Percentiles rank a stretch among this genome's conserved stretches.
Conservation (phyloP, 257 asterid genomes). For the Nicotiana attenuata region DNA sequence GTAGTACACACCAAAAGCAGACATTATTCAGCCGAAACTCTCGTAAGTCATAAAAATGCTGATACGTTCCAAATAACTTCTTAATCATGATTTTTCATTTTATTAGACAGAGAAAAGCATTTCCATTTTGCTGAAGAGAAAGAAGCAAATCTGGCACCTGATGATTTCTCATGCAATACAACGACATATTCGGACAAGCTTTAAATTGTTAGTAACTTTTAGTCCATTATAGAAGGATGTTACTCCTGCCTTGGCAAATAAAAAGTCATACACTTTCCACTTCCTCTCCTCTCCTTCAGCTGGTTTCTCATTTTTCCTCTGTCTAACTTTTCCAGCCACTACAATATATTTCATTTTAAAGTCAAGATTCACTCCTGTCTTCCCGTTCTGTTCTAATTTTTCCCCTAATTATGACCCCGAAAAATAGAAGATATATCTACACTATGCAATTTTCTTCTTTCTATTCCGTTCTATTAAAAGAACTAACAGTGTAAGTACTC, state of each 20-base stretch:
- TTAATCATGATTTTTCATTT: neutral
- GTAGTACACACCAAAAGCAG: neutral
- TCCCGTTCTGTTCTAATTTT: neutral
- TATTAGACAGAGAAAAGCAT: neutral
- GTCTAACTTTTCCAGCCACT: neutral
- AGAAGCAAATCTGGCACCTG: neutral
- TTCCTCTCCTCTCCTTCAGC: constrained; percentile 2
- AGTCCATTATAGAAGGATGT: neutral
- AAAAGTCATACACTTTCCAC: neutral
- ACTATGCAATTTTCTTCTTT: neutral
- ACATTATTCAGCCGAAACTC: neutral
- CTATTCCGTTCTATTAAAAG: neutral
- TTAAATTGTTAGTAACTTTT: neutral
- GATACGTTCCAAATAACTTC: neutral
- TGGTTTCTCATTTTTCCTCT: neutral
- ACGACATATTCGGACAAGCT: neutral
- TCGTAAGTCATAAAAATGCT: neutral
- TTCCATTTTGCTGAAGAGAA: neutral
- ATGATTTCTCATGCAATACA: neutral
- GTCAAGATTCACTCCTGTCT: neutral
- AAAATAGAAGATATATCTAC: neutral
- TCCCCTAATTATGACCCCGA: neutral
- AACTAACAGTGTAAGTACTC: neutral
- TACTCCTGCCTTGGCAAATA: neutral
- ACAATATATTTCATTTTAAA: neutral